Evolutionary conservation across 345 rosid species (phyloP), one percentile per base, ranked within the genome.

Genomic region (Corchorus capsularis): DNA sequence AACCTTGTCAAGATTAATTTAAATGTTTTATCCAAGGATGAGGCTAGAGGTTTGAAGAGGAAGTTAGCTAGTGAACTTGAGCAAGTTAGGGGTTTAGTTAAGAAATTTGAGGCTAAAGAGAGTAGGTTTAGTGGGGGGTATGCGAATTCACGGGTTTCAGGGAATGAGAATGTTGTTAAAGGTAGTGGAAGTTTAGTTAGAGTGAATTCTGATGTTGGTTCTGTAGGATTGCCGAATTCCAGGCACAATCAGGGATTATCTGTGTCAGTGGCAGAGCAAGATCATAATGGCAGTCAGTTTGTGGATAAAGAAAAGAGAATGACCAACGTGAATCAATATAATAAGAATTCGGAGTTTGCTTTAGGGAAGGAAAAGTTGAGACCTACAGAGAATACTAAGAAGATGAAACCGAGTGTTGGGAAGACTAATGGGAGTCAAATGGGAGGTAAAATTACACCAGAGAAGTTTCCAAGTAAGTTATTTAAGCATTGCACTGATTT

Each of bases 1-100:
- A 75, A 81, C 53, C 63, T 73, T 20, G 89, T 91, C 19, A 85
- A 84, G 77, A 78, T 89, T 74, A 86, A 73, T 65, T 77, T 87
- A 56, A 55, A 77, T 83, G 71, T 56, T 15, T 62, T 77, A 64
- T 83, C 85, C 13, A 84, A 83, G 63, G 60, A 57, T 5, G 89
- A 85, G 55, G 82, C 71, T 77, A 80, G 83, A 56, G 82, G 70
- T 71, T 74, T 89, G 7, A 87, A 82, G 85, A 81, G 91, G 75
- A 91, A 86, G 75, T 73, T 91, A 61, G 81, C 75, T 14, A 47
- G 79, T 61, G 94, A 91, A 82, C 94, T 91, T 66, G 85, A 89
- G 75, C 87, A 80, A 78, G 89, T 89, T 71, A 82, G 85, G 79
- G 81, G 47, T 71, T 77, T 86, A 52, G 74, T 79, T 67, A 85